phyloP scores from a whole-genome alignment of 306 rosid species.

The Cucumis sativus region Cucumber_9930_V3 NC_026658.2:25899001-25899500 shows the following conservation, averaged over 20 bases:
- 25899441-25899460: background rate
- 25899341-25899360: background rate
- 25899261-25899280: background rate
- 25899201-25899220: background rate
- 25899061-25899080: slow-evolving; percentile 36
- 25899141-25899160: slow-evolving; percentile 23
- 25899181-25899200: background rate
- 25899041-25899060: slow-evolving; percentile 34
- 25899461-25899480: background rate
- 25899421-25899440: background rate
- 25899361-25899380: background rate
- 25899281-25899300: background rate
- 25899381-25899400: background rate
- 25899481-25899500: background rate
- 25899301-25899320: background rate
- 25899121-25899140: slow-evolving; percentile 29
- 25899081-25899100: slow-evolving; percentile 45
- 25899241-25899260: background rate
- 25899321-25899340: background rate
- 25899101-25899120: slow-evolving; percentile 22
- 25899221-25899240: background rate
- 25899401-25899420: background rate
- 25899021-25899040: slow-evolving; percentile 24
- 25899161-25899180: background rate
- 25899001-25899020: slow-evolving; percentile 38